Conservation (phyloP, 805 yeast genomes). For the Peterozyma toletana region DNA sequence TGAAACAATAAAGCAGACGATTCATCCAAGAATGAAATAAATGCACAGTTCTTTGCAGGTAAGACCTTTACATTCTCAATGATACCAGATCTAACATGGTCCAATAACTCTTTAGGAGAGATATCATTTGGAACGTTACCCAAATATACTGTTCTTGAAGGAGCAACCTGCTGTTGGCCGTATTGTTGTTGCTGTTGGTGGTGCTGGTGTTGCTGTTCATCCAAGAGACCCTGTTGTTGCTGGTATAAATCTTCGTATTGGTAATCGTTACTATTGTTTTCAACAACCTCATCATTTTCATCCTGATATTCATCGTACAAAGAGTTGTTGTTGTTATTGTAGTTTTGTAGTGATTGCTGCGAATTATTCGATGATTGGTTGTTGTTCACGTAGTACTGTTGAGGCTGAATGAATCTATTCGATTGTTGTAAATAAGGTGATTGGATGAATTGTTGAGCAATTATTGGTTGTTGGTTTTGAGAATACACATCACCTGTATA, state of each 20-base stretch:
- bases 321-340: background rate
- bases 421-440: too few relatives aligned
- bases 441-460: too few relatives aligned
- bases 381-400: too few relatives aligned
- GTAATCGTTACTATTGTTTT: too few relatives aligned
- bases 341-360: constrained; percentile 1
- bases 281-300: too few relatives aligned
- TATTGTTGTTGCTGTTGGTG: constrained; percentile 1
- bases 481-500: too few relatives aligned
- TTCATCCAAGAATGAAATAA: constrained; percentile 82
- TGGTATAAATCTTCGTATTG: too few relatives aligned
- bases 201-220: background rate
- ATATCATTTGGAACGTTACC: constrained; percentile 84
- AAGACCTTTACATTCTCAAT: constrained; percentile 72
- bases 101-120: constrained; percentile 73
- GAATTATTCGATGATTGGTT: constrained; percentile 1
- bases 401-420: too few relatives aligned
- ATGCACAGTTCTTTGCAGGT: constrained; percentile 86
- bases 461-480: too few relatives aligned
- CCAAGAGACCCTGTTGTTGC: background rate
- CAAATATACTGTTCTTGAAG: constrained; percentile 81
- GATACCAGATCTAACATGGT: constrained; percentile 87
- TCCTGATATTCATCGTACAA: too few relatives aligned
- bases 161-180: constrained; percentile 27
- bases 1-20: constrained; percentile 86